Evolutionary conservation across 2,329 filamentous ascomycete genomes (phyloP).

Genomic region (Colletotrichum tofieldiae): DNA sequence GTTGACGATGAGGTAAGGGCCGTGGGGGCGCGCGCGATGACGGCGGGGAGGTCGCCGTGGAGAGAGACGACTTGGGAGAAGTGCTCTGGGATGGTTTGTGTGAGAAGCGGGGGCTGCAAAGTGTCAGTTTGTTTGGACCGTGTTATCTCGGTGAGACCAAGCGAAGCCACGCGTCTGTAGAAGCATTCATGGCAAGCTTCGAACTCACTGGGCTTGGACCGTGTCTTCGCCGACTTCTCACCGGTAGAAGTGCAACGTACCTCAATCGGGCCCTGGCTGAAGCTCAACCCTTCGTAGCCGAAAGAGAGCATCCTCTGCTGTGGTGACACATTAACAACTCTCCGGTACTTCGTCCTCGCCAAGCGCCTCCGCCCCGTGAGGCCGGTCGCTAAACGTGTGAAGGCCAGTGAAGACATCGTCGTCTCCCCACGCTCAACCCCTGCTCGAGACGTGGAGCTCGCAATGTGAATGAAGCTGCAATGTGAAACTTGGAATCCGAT

Average conservation of each 20-base stretch:
- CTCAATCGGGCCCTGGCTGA: constrained; percentile 31
- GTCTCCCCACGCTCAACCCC: neutral
- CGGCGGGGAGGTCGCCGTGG: constrained; percentile 75
- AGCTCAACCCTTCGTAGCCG: constrained; percentile 9
- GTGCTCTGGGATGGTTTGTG: constrained; percentile 80
- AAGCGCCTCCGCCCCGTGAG: neutral
- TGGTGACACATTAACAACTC: neutral
- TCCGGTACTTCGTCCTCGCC: neutral
- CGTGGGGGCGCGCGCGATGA: constrained; percentile 66
- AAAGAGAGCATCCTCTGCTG: constrained; percentile 13
- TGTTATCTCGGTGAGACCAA: neutral
- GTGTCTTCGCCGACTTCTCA: neutral
- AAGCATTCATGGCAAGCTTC: neutral
- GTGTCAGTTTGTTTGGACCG: neutral
- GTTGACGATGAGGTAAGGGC: constrained; percentile 42
- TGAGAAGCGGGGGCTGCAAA: constrained; percentile 74
- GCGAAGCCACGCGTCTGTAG: neutral
- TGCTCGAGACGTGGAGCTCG: neutral
- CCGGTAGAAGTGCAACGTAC: neutral
- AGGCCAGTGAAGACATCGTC: neutral
- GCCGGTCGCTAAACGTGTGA: neutral
- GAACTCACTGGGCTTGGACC: neutral
- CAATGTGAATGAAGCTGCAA: too few relatives aligned
- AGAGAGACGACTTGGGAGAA: constrained; percentile 76
- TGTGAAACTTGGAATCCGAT: neutral